Evolutionary conservation across 176 grass and related monocot genomes (phyloP), one percentile per base, ranked within the genome.

Genomic region (Lolium rigidum): DNA sequence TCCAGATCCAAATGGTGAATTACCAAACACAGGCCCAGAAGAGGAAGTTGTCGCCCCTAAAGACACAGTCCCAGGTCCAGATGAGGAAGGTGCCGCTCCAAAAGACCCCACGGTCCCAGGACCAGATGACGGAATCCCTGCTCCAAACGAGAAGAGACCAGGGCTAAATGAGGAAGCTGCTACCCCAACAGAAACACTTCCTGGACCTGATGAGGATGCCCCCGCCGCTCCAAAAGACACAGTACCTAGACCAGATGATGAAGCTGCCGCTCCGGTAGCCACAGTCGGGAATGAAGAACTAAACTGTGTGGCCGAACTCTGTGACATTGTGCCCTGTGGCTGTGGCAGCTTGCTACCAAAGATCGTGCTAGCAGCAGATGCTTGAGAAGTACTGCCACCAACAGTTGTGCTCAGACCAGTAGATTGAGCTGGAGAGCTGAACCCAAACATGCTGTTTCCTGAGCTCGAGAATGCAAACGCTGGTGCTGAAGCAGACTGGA

Each of bases 1-100:
- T 83, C 90, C 88, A 73, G 82, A 13, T 65, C 82, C 93, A 88
- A 92, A 90, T 68, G 59, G 60, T 65, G 91, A 89, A 65, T 58
- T 81, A 8, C 86, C 86, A 62, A 93, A 80, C 73, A 47, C 55
- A 72, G 89, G 21, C 11, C 51, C 85, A 0, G 90, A 70, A 49
- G 79, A 70, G 17, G 93, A 90, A 84, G 77, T 61, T 71, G 79
- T 16, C 21, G 72, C 75, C 39, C 88, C 83, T 61, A 90, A 88
- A 59, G 88, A 77, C 25, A 58, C 48, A 15, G 74, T 90, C 16
- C 63, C 84, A 63, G 73, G 83, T 28, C 85, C 86, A 80, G 88
- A 76, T 13, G 88, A 76, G 81, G 80, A 81, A 73, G 43, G 3
- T 46, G 44, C 16, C 1, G 43, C 63, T 21, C 82, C 86, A 54